Base-by-base conservation (phyloP, 768 basidiomycete genomes). In the Agaricus subrufescens region DNA sequence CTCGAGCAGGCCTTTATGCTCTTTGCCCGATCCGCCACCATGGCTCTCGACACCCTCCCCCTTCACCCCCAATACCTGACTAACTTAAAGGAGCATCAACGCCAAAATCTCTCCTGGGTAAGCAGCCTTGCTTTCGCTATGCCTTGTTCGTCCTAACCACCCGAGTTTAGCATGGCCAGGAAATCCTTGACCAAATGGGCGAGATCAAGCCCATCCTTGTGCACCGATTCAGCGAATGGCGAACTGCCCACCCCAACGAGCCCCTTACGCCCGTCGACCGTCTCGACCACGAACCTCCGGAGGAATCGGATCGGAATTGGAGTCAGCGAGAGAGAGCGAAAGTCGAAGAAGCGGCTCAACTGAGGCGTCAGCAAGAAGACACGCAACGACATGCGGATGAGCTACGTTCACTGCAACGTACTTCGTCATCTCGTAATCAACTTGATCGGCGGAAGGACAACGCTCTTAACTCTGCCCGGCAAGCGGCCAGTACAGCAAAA, bases 21-120 rank as follows among this genome's bases (percentile, higher is more conserved):
- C 58, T 82, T 80, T 49, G 89, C 89, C 2, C 82, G 76, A 58
- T 87, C 89, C 8, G 89, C 89, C 0, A 89, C 87, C 1, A 72
- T 92, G 56, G 87, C 91, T 4, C 79, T 90, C 10, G 89, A 93
- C 72, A 85, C 81, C 60, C 72, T 93, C n/a, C 90, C 90, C 0
- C 71, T 73, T 1, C 91, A 92, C 70, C 73, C 76, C 52, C 84
- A 89, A 44, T 92, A 87, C 65, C 62, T 76, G 34, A 72, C 71
- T 1, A 67, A 83, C 45, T 67, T 93, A 62, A 84, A 67, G 45
- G 52, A 71, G 5, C 72, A 75, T 10, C 90, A 92, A 63, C 77
- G 84, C 51, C 72, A 81, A 50, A 89, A 89, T 67, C 76, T 92
- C 15, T 79, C 75, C 31, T 67, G 83, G 74, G 91, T 92, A 68